Base-by-base conservation (phyloP, 495 filamentous ascomycete species). In the Aspergillus ostianus region DNA sequence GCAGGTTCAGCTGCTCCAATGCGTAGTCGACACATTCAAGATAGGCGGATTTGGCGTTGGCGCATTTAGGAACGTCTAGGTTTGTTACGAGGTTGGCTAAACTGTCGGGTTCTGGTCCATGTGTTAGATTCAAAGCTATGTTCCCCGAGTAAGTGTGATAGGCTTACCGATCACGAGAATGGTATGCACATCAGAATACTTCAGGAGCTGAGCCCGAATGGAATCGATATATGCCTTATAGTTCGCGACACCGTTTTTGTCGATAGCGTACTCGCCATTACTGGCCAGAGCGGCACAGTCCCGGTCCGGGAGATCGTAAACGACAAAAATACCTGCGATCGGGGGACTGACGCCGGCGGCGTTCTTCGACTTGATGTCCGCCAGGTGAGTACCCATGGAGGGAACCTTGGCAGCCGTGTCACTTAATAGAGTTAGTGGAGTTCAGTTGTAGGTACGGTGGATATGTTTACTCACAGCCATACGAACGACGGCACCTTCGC, bases 21-120 rank as follows among this genome's bases (percentile, higher is more conserved):
- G 90, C 89, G 67, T 93, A 92, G 12, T 86, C 81, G 29, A 86
- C 83, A 69, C 87, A 84, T 50, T 86, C 83, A 59, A 85, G 80
- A 76, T 92, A 93, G 15, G 84, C 81, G 30, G 71, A 55, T 49
- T 85, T 77, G 54, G 87, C 83, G 61, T 82, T 73, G 56, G 85
- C 70, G 74, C 90, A 93, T 47, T 87, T 84, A 18, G 77, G 56
- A 36, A 86, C 71, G 67, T 78, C 77, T 68, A 80, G 62, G 77
- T 93, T 92, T 75, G 90, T 93, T 63, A 92, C 85, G 64, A 92
- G 73, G 77, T 93, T 93, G 64, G 88, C 86, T 36, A 92, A 81
- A 60, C 86, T 89, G 76, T 92, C 90, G 61, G 90, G 90, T 73
- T 93, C 89, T 76, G 18, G 7, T 1, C 15, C 3, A 0, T 20